A percentile compares a stretch with the other conserved stretches of the same genome.
Evolutionary conservation across 768 basidiomycete genomes (phyloP).

Genomic region (Nidularia sp.): DNA sequence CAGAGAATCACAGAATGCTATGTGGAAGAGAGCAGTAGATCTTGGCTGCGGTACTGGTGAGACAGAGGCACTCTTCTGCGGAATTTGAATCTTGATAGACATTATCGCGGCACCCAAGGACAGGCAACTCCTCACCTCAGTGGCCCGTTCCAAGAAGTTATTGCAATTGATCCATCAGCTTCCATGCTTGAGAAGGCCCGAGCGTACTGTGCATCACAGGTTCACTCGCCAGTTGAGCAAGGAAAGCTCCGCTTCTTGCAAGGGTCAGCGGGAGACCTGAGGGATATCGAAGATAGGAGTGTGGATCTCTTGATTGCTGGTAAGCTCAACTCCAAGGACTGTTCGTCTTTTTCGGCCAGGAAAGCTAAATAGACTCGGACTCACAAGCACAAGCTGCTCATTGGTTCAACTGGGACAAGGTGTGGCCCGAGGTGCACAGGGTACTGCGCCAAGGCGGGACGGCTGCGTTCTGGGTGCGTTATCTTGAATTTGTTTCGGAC

Average conservation of each 20-base stretch:
- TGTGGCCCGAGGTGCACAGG: conserved; percentile 66
- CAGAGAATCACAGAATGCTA: conserved; percentile 12
- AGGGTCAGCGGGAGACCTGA: conserved; percentile 51
- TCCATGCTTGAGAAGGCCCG: conserved; percentile 64
- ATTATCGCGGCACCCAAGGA: conserved; percentile 31
- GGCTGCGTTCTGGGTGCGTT: conserved; percentile 69
- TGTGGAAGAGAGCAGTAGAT: conserved; percentile 64
- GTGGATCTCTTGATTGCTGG: conserved; percentile 71
- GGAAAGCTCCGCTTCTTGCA: conserved; percentile 23
- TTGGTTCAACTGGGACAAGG: conserved; percentile 73
- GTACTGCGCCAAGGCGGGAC: conserved; percentile 61
- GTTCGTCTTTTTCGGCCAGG: too few species aligned
- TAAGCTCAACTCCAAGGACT: conserved; percentile 9
- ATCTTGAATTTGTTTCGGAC: neutral
- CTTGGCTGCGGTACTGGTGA: conserved; percentile 84
- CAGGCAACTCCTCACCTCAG: conserved; percentile 61
- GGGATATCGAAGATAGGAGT: conserved; percentile 37
- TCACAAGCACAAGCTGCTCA: conserved; percentile 71
- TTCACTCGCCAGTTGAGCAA: conserved; percentile 1
- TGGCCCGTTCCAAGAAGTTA: conserved; percentile 47
- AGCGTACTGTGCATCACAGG: conserved; percentile 10
- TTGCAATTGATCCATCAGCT: conserved; percentile 69
- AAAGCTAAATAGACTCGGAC: too few species aligned
- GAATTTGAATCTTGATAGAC: too few species aligned
- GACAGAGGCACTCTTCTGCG: neutral